Conservation (phyloP, 345 rosid species). For the Eucalyptus cloeziana region DNA sequence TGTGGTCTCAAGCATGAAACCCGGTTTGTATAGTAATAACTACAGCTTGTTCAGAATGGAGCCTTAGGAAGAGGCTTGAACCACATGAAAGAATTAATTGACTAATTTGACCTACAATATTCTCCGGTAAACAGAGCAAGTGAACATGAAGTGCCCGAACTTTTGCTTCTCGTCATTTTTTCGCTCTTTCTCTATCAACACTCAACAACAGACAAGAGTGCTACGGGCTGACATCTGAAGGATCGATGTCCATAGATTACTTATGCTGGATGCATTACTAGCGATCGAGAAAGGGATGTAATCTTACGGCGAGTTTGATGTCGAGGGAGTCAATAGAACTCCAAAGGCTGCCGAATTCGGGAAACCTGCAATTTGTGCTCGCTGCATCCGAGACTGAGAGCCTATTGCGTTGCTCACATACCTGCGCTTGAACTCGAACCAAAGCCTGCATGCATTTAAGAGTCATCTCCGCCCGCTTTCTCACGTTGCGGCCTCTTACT, state of each 20-base stretch:
- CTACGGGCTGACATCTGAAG: not conserved
- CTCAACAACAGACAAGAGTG: not conserved
- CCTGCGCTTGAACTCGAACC: constrained; percentile 62
- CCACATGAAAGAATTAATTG: not conserved
- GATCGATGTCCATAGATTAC: not conserved
- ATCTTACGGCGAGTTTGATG: constrained; percentile 4
- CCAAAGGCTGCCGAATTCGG: not conserved
- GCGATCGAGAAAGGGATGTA: not conserved
- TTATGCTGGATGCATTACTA: not conserved
- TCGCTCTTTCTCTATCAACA: not conserved
- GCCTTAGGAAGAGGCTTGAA: not conserved
- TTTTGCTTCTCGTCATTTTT: not conserved
- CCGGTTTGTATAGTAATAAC: not conserved
- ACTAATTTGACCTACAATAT: not conserved
- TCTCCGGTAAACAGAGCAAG: not conserved
- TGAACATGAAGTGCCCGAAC: not conserved
- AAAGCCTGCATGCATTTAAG: constrained; percentile 66
- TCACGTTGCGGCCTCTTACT: constrained; percentile 79
- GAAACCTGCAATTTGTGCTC: not conserved
- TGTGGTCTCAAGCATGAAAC: not conserved
- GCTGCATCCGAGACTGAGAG: constrained; percentile 16
- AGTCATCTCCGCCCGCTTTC: constrained; percentile 58
- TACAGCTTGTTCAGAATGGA: not conserved
- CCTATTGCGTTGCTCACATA: constrained; percentile 34
- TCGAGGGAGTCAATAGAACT: constrained; percentile 4